phyloP scores from a whole-genome alignment of 768 basidiomycete species.

The Lentinus brumalis region DNA sequence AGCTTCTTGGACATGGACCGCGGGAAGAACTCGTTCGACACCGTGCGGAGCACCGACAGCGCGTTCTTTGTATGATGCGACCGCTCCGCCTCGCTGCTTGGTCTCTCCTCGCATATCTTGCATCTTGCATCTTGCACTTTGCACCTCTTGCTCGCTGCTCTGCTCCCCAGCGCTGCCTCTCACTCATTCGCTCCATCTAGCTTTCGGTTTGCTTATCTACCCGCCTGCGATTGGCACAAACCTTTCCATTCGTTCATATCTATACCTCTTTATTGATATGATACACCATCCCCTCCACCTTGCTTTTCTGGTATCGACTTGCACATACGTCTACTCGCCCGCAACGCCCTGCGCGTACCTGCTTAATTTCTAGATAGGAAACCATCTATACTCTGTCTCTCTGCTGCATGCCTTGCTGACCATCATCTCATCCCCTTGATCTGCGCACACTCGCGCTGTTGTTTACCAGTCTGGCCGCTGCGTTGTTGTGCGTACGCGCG shows the following conservation, averaged over 20 bases:
- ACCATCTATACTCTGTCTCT: not conserved
- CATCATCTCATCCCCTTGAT: not conserved
- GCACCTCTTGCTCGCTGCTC: not conserved
- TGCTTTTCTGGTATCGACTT: constrained; percentile 3
- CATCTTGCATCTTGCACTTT: not conserved
- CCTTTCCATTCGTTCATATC: constrained; percentile 20
- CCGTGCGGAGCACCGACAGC: constrained; percentile 36
- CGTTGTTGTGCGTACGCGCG: not conserved
- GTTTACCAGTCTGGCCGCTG: not conserved
- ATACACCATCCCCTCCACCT: constrained; percentile 8
- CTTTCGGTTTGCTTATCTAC: not conserved
- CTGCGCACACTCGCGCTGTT: not conserved
- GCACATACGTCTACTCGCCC: constrained; percentile 8
- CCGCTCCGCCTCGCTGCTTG: not conserved
- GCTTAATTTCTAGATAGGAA: not conserved
- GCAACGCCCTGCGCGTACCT: constrained; percentile 7
- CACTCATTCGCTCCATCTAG: not conserved
- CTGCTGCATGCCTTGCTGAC: not conserved
- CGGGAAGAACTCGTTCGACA: constrained; percentile 43
- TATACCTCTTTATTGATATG: constrained; percentile 26
- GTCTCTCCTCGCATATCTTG: not conserved
- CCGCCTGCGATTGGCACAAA: not conserved
- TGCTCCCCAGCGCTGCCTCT: constrained; percentile 3
- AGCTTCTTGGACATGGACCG: constrained; percentile 45
- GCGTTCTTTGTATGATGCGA: constrained; percentile 25